phyloP scores from a whole-genome alignment of 1,139 yeast genomes.

The Torulaspora globosa region DNA sequence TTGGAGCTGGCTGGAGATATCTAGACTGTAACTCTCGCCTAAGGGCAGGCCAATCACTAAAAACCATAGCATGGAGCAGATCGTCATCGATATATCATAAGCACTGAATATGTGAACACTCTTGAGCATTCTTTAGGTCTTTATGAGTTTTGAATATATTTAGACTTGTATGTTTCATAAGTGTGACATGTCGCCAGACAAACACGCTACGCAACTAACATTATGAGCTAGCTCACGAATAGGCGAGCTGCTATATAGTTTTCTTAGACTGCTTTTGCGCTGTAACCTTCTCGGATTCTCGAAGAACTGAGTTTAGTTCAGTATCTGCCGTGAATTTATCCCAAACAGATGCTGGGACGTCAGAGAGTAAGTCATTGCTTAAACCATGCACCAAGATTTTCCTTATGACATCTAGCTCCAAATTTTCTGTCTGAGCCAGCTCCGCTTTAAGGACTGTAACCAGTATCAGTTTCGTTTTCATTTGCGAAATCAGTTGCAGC shows the following conservation, averaged over 20 bases:
- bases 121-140: not conserved
- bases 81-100: not conserved
- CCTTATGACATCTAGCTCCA: conserved; percentile 3
- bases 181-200: conserved; percentile 3
- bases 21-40: conserved; percentile 2
- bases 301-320: not conserved
- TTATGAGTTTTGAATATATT: not conserved
- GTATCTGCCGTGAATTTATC: not conserved
- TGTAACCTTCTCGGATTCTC: not conserved
- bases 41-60: not conserved
- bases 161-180: conserved; percentile 1
- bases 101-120: not conserved
- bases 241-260: not conserved
- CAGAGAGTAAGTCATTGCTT: conserved; percentile 1
- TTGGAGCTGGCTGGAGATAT: conserved; percentile 6
- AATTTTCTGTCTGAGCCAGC: not conserved
- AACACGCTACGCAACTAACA: not conserved
- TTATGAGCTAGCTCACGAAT: not conserved
- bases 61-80: not conserved
- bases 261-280: not conserved
- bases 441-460: conserved; percentile 2
- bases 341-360: conserved; percentile 2
- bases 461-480: not conserved
- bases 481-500: conserved; percentile 3
- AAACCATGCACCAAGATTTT: conserved; percentile 4